Evolutionary conservation across 2,329 filamentous ascomycete species (phyloP).

Genomic region (Xylaria sp.): DNA sequence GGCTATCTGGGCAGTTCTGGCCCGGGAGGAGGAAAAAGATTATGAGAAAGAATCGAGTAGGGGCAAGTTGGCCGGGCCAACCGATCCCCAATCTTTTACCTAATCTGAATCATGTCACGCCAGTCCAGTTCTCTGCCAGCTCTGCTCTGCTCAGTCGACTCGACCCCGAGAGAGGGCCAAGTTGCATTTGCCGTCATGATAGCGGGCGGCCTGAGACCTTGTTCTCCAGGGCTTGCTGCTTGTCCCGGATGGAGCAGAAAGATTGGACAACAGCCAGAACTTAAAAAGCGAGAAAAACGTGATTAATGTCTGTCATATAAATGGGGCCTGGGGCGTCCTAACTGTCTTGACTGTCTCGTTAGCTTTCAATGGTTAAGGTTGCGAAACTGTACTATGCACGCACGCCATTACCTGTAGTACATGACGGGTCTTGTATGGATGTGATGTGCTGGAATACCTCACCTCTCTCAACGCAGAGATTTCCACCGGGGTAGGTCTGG

Average conservation of each 20-base stretch:
- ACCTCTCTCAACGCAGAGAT: too few relatives aligned
- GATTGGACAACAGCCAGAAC: slow-evolving; percentile 6
- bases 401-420: too few relatives aligned
- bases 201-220: slow-evolving; percentile 4
- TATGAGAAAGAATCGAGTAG: slow-evolving; percentile 12
- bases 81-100: slow-evolving; percentile 32
- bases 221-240: slow-evolving; percentile 2
- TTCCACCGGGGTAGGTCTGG: too few relatives aligned
- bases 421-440: too few relatives aligned
- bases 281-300: slow-evolving; percentile 17
- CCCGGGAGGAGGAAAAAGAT: neutral
- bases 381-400: slow-evolving; percentile 12
- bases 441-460: too few relatives aligned
- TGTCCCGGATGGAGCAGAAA: slow-evolving; percentile 7
- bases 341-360: neutral
- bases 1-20: too few relatives aligned
- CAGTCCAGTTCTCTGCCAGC: too few relatives aligned
- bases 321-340: too few relatives aligned
- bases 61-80: slow-evolving; percentile 28
- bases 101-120: slow-evolving; percentile 29
- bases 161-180: slow-evolving; percentile 14
- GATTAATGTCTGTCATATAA: slow-evolving; percentile 21
- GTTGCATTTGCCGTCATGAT: slow-evolving; percentile 11
- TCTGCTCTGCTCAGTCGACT: slow-evolving; percentile 14
- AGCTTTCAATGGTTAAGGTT: slow-evolving; percentile 19